Percentiles rank a stretch among this genome's conserved stretches.
Evolutionary conservation across 2,329 filamentous ascomycete genomes (phyloP).

Genomic region (Fusarium oxysporum): DNA sequence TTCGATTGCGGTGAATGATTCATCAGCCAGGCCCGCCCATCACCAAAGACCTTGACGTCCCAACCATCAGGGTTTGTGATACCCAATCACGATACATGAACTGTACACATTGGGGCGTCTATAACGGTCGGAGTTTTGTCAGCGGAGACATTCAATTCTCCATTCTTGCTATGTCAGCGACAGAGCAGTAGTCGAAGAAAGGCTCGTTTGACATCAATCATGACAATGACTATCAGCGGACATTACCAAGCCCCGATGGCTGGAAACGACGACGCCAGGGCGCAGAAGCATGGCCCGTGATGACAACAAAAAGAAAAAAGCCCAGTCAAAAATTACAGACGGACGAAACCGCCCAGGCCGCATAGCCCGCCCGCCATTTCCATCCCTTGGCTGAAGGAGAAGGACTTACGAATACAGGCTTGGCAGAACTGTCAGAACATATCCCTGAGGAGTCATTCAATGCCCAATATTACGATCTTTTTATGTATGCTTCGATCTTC

Average conservation of each 20-base stretch:
- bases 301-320: constrained; percentile 8
- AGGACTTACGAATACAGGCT: constrained; percentile 8
- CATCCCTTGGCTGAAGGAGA: constrained; percentile 2
- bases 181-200: not conserved
- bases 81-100: constrained; percentile 22
- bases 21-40: constrained; percentile 36
- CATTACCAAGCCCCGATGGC: constrained; percentile 18
- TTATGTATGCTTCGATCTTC: constrained; percentile 7
- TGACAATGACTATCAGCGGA: constrained; percentile 8
- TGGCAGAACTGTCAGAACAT: constrained; percentile 14
- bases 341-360: constrained; percentile 16
- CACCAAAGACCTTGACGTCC: constrained; percentile 30
- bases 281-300: constrained; percentile 19
- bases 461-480: not conserved
- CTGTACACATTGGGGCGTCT: constrained; percentile 19
- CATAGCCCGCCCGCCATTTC: not conserved
- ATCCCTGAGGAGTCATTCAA: constrained; percentile 3
- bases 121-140: constrained; percentile 30
- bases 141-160: constrained; percentile 20
- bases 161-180: constrained; percentile 17
- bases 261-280: constrained; percentile 30
- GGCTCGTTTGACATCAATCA: constrained; percentile 20
- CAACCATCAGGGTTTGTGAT: constrained; percentile 17
- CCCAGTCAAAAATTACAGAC: constrained; percentile 19
- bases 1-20: constrained; percentile 38